phyloP scores from a whole-genome alignment of 2,329 filamentous ascomycete genomes.

The Aspergillus niger region DNA sequence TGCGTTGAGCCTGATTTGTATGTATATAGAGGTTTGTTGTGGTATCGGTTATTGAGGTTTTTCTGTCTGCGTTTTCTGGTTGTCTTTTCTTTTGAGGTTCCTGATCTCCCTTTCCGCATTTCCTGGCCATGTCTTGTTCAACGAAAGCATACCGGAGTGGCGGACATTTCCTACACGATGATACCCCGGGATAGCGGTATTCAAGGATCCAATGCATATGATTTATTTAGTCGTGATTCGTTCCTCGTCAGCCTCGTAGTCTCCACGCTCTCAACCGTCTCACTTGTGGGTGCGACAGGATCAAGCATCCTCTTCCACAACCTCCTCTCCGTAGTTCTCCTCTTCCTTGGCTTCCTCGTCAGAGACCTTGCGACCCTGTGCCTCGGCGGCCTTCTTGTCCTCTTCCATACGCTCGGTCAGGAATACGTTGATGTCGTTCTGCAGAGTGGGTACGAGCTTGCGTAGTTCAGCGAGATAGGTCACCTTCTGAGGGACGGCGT shows the following conservation, averaged over 20 bases:
- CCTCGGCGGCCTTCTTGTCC: conserved; percentile 51
- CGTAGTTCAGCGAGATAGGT: conserved; percentile 57
- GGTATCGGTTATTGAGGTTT: conserved; percentile 4
- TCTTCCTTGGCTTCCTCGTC: conserved; percentile 48
- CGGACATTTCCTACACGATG: conserved; percentile 33
- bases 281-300: neutral
- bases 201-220: conserved; percentile 18
- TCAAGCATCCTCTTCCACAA: conserved; percentile 64
- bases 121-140: conserved; percentile 2
- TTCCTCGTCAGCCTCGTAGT: neutral
- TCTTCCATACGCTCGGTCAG: conserved; percentile 65
- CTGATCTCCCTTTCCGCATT: conserved; percentile 3
- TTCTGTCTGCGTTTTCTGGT: conserved; percentile 19
- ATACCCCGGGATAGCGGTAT: conserved; percentile 40
- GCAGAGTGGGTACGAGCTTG: conserved; percentile 52
- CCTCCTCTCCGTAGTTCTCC: conserved; percentile 80
- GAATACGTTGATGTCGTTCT: conserved; percentile 60
- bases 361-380: conserved; percentile 37
- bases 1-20: conserved; percentile 28
- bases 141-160: conserved; percentile 21
- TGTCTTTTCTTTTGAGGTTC: conserved; percentile 18
- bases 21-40: conserved; percentile 20
- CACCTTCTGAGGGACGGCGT: conserved; percentile 47
- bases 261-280: conserved; percentile 15
- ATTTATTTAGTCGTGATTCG: conserved; percentile 1